A percentile compares a stretch with the other conserved stretches of the same genome.
These are phyloP conservation scores for Starmerella kuoi DNA, from an alignment of 805 yeast genomes.

Conservation along the genomic window DNA sequence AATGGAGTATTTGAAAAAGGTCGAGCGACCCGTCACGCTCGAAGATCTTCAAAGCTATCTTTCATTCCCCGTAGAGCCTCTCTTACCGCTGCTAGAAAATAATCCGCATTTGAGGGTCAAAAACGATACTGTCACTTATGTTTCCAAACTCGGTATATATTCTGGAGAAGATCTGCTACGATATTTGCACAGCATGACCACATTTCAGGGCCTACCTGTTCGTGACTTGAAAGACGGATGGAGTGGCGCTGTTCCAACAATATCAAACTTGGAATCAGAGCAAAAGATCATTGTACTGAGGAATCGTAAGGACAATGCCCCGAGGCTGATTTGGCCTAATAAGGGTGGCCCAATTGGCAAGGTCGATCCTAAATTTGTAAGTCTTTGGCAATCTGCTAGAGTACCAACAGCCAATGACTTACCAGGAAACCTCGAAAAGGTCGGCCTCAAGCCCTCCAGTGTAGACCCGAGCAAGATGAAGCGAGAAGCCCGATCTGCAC, in stretches of 20 bases:
- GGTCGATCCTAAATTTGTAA: constrained; percentile 70
- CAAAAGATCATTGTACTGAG: constrained; percentile 70
- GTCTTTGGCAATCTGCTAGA: constrained; percentile 66
- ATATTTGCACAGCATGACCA: constrained; percentile 64
- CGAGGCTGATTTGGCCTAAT: constrained; percentile 88
- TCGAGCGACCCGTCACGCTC: constrained; percentile 58
- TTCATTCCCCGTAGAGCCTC: constrained; percentile 46
- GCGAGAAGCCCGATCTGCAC: constrained; percentile 41
- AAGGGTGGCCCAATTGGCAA: constrained; percentile 58
- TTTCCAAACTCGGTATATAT: constrained; percentile 78
- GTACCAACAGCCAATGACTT: constrained; percentile 74
- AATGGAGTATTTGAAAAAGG: constrained; percentile 66
- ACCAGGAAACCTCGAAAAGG: constrained; percentile 62
- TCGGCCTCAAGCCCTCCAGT: constrained; percentile 91
- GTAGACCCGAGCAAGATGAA: constrained; percentile 94
- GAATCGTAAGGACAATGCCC: constrained; percentile 85
- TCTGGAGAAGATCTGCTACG: constrained; percentile 64
- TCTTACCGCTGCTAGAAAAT: constrained; percentile 59
- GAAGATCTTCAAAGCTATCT: constrained; percentile 56
- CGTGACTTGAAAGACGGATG: constrained; percentile 82
- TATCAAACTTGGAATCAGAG: constrained; percentile 64
- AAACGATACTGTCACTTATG: constrained; percentile 63
- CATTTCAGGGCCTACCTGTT: constrained; percentile 78
- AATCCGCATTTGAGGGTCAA: constrained; percentile 68
- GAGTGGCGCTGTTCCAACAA: constrained; percentile 74